Conservation (phyloP, 2,329 filamentous ascomycete species). For the Aureobasidium pullulans region DNA sequence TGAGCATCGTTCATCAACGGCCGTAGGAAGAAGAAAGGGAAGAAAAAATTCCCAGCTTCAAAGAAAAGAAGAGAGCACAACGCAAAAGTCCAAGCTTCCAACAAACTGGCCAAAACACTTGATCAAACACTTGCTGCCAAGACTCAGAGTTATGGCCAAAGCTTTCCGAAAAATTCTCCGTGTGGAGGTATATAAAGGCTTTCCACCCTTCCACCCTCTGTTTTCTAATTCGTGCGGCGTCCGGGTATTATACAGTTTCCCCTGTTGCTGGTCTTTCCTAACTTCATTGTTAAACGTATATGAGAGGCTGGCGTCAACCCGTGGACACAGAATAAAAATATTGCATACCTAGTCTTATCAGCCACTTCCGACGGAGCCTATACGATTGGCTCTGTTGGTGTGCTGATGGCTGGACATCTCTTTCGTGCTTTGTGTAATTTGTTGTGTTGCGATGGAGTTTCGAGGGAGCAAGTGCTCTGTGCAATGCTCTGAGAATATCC, state of each 20-base stretch:
- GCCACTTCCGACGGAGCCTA: slow-evolving; percentile 27
- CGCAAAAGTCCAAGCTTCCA: neutral
- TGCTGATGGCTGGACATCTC: slow-evolving; percentile 28
- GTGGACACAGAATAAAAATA: slow-evolving; percentile 27
- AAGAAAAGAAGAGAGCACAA: neutral
- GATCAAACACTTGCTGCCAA: neutral
- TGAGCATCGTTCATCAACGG: slow-evolving; percentile 16
- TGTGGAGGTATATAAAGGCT: slow-evolving; percentile 4
- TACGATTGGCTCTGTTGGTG: slow-evolving; percentile 28
- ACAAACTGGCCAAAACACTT: neutral
- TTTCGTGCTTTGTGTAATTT: neutral
- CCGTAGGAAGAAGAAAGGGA: slow-evolving; percentile 11
- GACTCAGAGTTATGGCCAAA: neutral
- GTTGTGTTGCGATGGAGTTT: neutral
- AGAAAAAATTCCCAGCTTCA: neutral
- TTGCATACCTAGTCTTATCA: slow-evolving; percentile 26
- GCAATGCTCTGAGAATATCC: neutral
- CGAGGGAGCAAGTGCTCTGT: neutral
- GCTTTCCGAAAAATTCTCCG: neutral
- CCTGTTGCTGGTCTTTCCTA: slow-evolving; percentile 27
- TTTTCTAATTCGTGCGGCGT: slow-evolving; percentile 28
- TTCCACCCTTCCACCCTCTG: slow-evolving; percentile 4
- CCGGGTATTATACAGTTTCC: slow-evolving; percentile 25
- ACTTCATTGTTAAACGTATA: slow-evolving; percentile 20
- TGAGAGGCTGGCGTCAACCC: slow-evolving; percentile 25